Conservation (phyloP, 1,139 yeast species). For the Diutina catenulata region DNA sequence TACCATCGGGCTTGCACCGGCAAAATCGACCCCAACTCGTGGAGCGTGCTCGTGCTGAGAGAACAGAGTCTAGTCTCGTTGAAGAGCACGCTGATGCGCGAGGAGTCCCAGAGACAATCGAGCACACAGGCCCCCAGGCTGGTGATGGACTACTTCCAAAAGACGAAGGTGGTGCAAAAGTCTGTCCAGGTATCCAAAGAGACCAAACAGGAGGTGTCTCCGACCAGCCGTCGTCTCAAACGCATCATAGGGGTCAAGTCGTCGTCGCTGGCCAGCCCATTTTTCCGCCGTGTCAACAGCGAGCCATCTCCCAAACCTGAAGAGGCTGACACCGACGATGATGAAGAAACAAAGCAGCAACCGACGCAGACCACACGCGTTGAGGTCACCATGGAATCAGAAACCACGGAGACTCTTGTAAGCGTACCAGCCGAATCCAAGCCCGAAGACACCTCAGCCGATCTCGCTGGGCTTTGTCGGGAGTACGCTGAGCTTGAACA, state of each 20-base stretch:
- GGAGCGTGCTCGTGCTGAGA: conserved; percentile 31
- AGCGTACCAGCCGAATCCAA: too few relatives aligned
- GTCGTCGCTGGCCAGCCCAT: background rate
- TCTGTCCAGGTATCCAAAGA: background rate
- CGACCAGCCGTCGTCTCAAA: background rate
- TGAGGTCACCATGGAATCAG: too few relatives aligned
- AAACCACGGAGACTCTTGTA: background rate
- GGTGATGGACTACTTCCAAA: background rate
- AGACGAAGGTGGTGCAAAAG: background rate
- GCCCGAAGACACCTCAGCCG: too few relatives aligned
- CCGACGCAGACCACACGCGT: too few relatives aligned
- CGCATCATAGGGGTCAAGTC: background rate
- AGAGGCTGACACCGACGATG: too few relatives aligned
- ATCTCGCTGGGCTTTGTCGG: background rate
- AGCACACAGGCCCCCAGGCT: background rate
- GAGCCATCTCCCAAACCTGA: too few relatives aligned
- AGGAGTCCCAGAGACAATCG: background rate
- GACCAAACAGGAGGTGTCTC: background rate
- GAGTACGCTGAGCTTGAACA: conserved; percentile 2
- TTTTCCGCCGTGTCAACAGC: too few relatives aligned
- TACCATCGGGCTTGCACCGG: conserved; percentile 57
- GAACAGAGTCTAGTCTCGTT: conserved; percentile 21
- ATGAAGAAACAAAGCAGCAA: too few relatives aligned
- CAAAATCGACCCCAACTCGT: conserved; percentile 52
- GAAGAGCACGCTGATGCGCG: background rate